Percentiles rank a stretch among this genome's conserved stretches.
phyloP scores from a whole-genome alignment of 345 rosid genomes.

The Heritiera fomes region DNA sequence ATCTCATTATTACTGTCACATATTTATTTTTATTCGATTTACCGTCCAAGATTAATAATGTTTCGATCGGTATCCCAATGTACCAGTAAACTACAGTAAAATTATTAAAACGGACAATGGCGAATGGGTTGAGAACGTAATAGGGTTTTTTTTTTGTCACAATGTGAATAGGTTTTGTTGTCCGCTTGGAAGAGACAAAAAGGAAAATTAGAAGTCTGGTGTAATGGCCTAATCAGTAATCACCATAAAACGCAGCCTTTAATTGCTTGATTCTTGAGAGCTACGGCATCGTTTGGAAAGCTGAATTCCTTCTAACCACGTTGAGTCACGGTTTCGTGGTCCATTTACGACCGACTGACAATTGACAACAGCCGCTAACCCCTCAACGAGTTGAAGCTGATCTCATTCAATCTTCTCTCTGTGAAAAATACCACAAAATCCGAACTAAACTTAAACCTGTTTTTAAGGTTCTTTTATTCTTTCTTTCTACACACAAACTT shows the following conservation, averaged over 20 bases:
- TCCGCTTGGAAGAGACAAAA: background rate
- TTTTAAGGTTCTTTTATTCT: background rate
- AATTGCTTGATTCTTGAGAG: background rate
- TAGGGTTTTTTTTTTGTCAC: too few relatives aligned
- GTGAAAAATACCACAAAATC: background rate
- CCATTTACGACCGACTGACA: slow-evolving; percentile 18
- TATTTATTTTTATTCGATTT: too few relatives aligned
- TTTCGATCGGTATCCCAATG: too few relatives aligned
- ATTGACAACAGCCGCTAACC: background rate
- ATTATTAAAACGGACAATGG: background rate
- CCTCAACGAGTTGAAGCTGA: slow-evolving; percentile 22
- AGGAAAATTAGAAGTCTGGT: background rate
- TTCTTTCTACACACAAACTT: background rate
- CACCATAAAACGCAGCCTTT: background rate
- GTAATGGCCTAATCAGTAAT: background rate
- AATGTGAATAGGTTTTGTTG: background rate
- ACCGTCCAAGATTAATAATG: too few relatives aligned
- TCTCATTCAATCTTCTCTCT: slow-evolving; percentile 18
- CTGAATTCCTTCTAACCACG: slow-evolving; percentile 22
- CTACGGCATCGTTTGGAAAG: background rate
- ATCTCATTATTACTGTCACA: too few relatives aligned
- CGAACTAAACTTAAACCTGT: background rate
- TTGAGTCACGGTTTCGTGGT: slow-evolving; percentile 15
- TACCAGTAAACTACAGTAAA: too few relatives aligned
- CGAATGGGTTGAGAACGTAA: background rate